Evolutionary conservation across 2,329 filamentous ascomycete species (phyloP).

Genomic region (Phialemoniopsis sp.): DNA sequence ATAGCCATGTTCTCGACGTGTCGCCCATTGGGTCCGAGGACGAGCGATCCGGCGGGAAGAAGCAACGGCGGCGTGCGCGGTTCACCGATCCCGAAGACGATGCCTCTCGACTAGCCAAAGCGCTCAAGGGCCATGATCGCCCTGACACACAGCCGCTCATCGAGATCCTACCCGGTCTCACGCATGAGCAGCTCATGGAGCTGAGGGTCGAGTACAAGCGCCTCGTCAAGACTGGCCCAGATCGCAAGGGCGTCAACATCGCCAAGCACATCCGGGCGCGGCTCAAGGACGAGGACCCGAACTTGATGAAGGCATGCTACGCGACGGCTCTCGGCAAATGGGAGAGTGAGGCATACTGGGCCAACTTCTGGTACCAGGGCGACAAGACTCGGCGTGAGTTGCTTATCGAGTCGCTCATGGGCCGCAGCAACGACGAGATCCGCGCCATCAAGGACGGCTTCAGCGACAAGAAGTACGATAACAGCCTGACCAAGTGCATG

Average conservation of each 20-base stretch:
- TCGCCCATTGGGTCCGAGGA: conserved; percentile 35
- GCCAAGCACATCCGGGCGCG: conserved; percentile 78
- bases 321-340: conserved; percentile 83
- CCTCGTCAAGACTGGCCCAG: conserved; percentile 72
- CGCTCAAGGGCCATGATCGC: conserved; percentile 60
- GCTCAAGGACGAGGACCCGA: conserved; percentile 68
- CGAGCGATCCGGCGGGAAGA: conserved; percentile 29
- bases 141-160: conserved; percentile 70
- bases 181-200: conserved; percentile 83
- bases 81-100: conserved; percentile 84
- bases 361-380: conserved; percentile 95
- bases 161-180: conserved; percentile 78
- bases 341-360: conserved; percentile 96
- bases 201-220: conserved; percentile 88
- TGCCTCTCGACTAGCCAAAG: conserved; percentile 70
- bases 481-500: conserved; percentile 81
- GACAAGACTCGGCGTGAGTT: conserved; percentile 81
- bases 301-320: conserved; percentile 88
- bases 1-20: too few relatives aligned
- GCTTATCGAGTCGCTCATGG: conserved; percentile 90
- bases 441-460: conserved; percentile 82
- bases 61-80: conserved; percentile 57
- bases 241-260: conserved; percentile 76
- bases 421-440: conserved; percentile 83
- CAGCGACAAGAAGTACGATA: conserved; percentile 84